Evolutionary conservation across 2,329 filamentous ascomycete genomes (phyloP).

Genomic region (Thielaviopsis musarum): DNA sequence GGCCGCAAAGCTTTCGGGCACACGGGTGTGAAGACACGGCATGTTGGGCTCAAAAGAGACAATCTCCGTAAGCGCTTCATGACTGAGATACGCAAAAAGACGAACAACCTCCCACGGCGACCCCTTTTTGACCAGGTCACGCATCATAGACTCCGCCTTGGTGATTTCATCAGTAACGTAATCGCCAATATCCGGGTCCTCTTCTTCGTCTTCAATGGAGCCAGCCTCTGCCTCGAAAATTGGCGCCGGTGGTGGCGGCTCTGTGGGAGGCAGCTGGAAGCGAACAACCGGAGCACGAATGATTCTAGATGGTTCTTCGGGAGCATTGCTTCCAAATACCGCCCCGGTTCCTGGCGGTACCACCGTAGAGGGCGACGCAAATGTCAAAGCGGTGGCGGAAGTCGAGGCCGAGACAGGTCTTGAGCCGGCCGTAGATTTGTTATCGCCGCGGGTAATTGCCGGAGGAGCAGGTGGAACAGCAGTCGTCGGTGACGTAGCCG

Average conservation of each 20-base stretch:
- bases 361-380: not conserved
- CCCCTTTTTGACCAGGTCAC: slow-evolving; percentile 25
- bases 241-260: slow-evolving; percentile 16
- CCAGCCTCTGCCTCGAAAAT: slow-evolving; percentile 5
- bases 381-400: not conserved
- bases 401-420: not conserved
- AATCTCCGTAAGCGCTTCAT: slow-evolving; percentile 32
- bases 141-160: slow-evolving; percentile 32
- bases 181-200: slow-evolving; percentile 42
- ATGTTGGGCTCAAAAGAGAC: slow-evolving; percentile 25
- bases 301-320: slow-evolving; percentile 12
- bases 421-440: not conserved
- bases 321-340: not conserved
- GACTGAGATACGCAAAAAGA: slow-evolving; percentile 30
- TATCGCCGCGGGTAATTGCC: not conserved
- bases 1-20: slow-evolving; percentile 2
- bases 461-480: not conserved
- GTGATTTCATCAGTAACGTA: slow-evolving; percentile 36
- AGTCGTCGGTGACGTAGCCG: slow-evolving; percentile 4
- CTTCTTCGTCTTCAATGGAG: slow-evolving; percentile 22
- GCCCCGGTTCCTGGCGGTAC: not conserved
- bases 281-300: slow-evolving; percentile 20
- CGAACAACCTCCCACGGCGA: slow-evolving; percentile 26
- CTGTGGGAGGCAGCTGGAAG: slow-evolving; percentile 25
- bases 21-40: slow-evolving; percentile 4